Evolutionary conservation across 495 filamentous ascomycete genomes (phyloP).

Genomic region (Annulohypoxylon nitens): DNA sequence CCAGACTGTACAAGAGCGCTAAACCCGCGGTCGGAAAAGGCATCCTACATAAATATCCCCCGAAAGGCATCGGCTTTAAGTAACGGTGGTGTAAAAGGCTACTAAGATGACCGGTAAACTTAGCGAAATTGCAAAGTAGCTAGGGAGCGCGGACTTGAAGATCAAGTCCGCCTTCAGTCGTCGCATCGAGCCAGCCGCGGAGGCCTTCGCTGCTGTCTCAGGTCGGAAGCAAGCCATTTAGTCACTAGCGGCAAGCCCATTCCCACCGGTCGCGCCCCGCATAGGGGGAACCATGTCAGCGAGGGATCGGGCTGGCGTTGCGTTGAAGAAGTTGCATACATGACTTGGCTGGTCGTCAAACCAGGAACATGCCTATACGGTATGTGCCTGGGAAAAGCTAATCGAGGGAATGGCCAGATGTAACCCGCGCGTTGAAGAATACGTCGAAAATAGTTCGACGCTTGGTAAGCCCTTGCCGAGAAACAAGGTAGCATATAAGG

Average conservation of each 20-base stretch:
- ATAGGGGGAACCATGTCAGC: conserved; percentile 8
- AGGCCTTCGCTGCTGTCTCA: too few relatives aligned
- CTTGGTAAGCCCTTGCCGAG: not conserved
- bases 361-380: not conserved
- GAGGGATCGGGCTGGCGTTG: conserved; percentile 19
- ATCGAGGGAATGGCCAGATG: too few relatives aligned
- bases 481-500: not conserved
- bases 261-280: conserved; percentile 4
- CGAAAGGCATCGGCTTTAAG: not conserved
- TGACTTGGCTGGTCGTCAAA: too few relatives aligned
- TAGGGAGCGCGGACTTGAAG: too few relatives aligned
- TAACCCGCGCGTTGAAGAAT: too few relatives aligned
- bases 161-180: too few relatives aligned
- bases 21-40: not conserved
- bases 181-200: too few relatives aligned
- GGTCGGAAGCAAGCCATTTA: not conserved
- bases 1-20: not conserved
- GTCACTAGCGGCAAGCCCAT: not conserved
- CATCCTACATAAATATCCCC: not conserved
- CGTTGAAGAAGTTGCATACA: too few relatives aligned
- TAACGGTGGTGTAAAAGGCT: not conserved
- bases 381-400: not conserved
- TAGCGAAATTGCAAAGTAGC: too few relatives aligned
- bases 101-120: not conserved
- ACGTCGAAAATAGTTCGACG: too few relatives aligned